Percentiles rank a stretch among this genome's conserved stretches.
Conservation (phyloP, 768 basidiomycete species). For the Boletus patriciae region DNA sequence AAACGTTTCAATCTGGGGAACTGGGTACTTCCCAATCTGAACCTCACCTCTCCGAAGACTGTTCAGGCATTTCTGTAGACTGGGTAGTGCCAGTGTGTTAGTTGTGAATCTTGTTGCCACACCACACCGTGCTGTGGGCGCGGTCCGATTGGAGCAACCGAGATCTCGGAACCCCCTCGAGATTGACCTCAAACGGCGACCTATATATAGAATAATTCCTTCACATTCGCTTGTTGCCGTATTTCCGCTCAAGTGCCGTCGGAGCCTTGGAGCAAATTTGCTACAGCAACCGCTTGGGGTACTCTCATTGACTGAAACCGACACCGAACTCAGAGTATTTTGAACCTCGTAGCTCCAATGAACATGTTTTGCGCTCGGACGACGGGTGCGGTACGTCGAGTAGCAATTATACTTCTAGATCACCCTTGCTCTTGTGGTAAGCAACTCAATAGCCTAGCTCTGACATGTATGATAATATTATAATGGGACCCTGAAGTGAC, state of each 20-base stretch:
- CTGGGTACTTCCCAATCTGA: background rate
- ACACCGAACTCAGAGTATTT: background rate
- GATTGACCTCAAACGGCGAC: slow-evolving; percentile 6
- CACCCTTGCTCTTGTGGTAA: background rate
- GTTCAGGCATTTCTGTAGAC: too few relatives aligned
- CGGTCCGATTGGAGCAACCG: background rate
- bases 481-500: slow-evolving; percentile 17
- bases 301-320: background rate
- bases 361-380: background rate
- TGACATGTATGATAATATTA: background rate
- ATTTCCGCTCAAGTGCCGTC: slow-evolving; percentile 30
- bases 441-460: background rate
- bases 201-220: slow-evolving; percentile 1
- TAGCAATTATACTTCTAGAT: background rate
- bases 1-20: background rate
- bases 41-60: background rate
- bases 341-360: background rate
- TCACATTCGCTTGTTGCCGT: slow-evolving; percentile 13
- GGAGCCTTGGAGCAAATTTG: background rate
- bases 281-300: too few relatives aligned
- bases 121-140: background rate
- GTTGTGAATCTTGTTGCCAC: slow-evolving; percentile 7
- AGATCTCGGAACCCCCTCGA: slow-evolving; percentile 1
- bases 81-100: too few relatives aligned
- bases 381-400: background rate